Conservation (phyloP, 2,329 filamentous ascomycete species). For the Claviceps arundinis region DNA sequence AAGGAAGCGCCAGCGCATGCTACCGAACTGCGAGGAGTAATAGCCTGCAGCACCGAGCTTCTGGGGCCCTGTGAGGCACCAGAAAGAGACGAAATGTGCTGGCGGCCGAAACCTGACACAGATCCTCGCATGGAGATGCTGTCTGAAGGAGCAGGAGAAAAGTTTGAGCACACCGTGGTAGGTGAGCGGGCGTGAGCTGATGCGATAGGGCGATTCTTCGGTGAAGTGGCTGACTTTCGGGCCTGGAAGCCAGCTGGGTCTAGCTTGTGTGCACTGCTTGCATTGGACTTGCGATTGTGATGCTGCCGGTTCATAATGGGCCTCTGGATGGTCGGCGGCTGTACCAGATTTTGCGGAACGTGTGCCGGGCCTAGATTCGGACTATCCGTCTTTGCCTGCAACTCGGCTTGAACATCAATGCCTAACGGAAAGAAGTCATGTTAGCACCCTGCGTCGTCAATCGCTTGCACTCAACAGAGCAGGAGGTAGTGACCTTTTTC, state of each 20-base stretch:
- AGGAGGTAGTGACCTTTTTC: constrained; percentile 67
- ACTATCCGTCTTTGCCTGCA: constrained; percentile 83
- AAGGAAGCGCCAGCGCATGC: constrained; percentile 37
- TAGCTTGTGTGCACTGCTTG: constrained; percentile 63
- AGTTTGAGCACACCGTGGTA: constrained; percentile 32
- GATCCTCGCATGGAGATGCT: constrained; percentile 31
- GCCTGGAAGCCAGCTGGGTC: constrained; percentile 38
- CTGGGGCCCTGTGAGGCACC: constrained; percentile 13
- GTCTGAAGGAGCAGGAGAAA: constrained; percentile 33
- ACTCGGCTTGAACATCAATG: constrained; percentile 93
- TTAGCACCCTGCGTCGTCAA: neutral
- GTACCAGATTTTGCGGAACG: constrained; percentile 54
- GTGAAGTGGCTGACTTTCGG: constrained; percentile 45
- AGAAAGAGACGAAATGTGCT: constrained; percentile 17
- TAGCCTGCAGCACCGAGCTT: constrained; percentile 24
- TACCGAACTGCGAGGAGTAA: constrained; percentile 22
- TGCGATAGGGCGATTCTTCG: constrained; percentile 69
- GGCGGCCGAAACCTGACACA: constrained; percentile 19
- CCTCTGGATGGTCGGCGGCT: constrained; percentile 64
- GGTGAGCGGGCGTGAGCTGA: constrained; percentile 58
- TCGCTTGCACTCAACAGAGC: neutral
- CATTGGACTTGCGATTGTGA: constrained; percentile 56
- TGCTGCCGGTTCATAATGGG: constrained; percentile 74
- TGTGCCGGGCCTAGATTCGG: constrained; percentile 62
- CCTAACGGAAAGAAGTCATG: constrained; percentile 34